Conservation (phyloP, 306 rosid genomes). For the Pterocarpus santalinus region DNA sequence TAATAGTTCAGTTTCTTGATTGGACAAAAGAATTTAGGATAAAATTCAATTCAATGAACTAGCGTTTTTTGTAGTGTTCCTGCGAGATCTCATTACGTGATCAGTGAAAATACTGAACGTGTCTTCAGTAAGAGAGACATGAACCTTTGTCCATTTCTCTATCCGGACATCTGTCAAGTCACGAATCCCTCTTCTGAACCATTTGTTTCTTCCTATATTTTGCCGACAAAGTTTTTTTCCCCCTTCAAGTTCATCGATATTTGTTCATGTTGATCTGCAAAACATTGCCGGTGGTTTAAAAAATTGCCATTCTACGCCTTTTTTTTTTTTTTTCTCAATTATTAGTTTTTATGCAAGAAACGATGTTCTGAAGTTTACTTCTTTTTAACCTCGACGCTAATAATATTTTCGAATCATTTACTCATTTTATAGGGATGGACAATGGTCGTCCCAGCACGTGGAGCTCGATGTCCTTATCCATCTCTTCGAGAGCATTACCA, state of each 20-base stretch:
- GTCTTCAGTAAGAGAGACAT: constrained; percentile 55
- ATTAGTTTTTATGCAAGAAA: not conserved
- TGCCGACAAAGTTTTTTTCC: not conserved
- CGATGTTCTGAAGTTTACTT: constrained; percentile 25
- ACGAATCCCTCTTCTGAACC: constrained; percentile 37
- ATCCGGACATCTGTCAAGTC: constrained; percentile 24
- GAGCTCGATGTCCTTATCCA: constrained; percentile 52
- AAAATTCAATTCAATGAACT: constrained; percentile 39
- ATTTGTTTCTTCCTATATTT: constrained; percentile 39
- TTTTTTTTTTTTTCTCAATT: not conserved
- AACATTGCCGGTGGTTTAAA: constrained; percentile 33
- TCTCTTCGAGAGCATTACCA: constrained; percentile 57
- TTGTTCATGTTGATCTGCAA: constrained; percentile 46
- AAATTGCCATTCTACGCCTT: constrained; percentile 33
- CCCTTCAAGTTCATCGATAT: constrained; percentile 38
- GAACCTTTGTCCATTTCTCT: constrained; percentile 35
- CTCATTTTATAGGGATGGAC: constrained; percentile 57
- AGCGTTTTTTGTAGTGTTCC: not conserved
- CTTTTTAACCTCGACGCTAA: not conserved
- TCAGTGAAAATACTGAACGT: constrained; percentile 49
- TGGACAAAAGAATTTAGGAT: not conserved
- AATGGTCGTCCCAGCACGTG: constrained; percentile 61
- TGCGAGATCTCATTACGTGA: constrained; percentile 42
- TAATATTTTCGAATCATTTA: not conserved
- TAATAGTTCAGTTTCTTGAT: not conserved